phyloP scores from a whole-genome alignment of 139 green algal species.

The Tetratostichococcus sp. region DNA sequence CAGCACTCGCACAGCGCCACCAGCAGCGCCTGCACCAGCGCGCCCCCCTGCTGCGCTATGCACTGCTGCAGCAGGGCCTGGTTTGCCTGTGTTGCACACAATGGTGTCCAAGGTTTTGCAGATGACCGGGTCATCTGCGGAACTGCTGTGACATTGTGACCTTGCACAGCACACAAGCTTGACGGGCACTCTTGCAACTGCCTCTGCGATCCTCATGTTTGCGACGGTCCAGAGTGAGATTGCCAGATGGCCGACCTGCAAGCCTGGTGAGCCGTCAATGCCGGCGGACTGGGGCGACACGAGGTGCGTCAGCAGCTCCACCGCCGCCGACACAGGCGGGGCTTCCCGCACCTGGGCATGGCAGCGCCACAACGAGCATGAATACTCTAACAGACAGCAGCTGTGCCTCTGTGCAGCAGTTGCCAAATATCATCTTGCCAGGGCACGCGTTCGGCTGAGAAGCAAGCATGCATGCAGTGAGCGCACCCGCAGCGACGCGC shows the following conservation, averaged over 20 bases:
- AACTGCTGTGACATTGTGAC: too few relatives aligned
- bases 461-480: background rate
- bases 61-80: background rate
- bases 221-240: too few relatives aligned
- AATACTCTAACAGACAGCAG: too few relatives aligned
- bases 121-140: too few relatives aligned
- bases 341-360: background rate
- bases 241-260: background rate
- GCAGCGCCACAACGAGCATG: too few relatives aligned
- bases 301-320: background rate
- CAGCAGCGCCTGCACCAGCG: conserved; percentile 10
- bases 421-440: too few relatives aligned
- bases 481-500: background rate
- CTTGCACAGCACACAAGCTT: too few relatives aligned
- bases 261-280: background rate
- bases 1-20: conserved; percentile 7
- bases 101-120: too few relatives aligned
- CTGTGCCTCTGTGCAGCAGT: too few relatives aligned
- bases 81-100: conserved; percentile 1
- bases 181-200: too few relatives aligned
- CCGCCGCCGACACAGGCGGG: background rate
- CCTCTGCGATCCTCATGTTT: too few relatives aligned
- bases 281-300: background rate
- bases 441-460: too few relatives aligned
- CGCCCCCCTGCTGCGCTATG: conserved; percentile 2